Percentiles rank a stretch among this genome's conserved stretches.
These are phyloP conservation scores for Hibiscus trionum DNA, from an alignment of 345 rosid species.

Conservation along the genomic window DNA sequence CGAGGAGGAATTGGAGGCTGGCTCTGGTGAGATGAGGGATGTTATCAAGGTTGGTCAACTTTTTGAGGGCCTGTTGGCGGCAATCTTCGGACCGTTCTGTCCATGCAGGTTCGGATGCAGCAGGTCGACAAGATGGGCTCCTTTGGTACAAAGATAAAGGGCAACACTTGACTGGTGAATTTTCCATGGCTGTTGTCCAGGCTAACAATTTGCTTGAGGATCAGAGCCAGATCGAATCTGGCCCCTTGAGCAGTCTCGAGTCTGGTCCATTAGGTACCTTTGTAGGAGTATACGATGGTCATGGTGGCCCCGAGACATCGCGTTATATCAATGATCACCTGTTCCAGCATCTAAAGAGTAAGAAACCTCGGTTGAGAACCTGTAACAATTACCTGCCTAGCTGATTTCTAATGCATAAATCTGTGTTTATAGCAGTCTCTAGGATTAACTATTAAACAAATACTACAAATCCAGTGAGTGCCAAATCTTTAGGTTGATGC, in stretches of 20 bases:
- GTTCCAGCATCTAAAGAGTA: constrained; percentile 85
- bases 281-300: constrained; percentile 91
- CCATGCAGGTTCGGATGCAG: constrained; percentile 46
- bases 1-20: constrained; percentile 41
- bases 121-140: constrained; percentile 82
- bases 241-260: constrained; percentile 68
- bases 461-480: neutral
- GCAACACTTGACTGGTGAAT: constrained; percentile 81
- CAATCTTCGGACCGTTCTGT: constrained; percentile 44
- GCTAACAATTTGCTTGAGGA: constrained; percentile 89
- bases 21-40: constrained; percentile 91
- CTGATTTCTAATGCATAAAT: neutral
- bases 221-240: constrained; percentile 95
- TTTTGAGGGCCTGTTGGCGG: constrained; percentile 81
- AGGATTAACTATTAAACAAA: neutral
- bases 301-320: constrained; percentile 95
- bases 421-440: neutral
- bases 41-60: constrained; percentile 79
- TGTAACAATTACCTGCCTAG: neutral
- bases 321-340: constrained; percentile 81
- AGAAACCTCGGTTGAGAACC: constrained; percentile 18
- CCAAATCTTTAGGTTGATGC: neutral
- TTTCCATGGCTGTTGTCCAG: constrained; percentile 96
- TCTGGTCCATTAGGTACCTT: constrained; percentile 91
- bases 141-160: constrained; percentile 94